These are phyloP conservation scores for Simmondsia chinensis DNA, from an alignment of 148 eudicot genomes.

Conservation along the genomic window DNA sequence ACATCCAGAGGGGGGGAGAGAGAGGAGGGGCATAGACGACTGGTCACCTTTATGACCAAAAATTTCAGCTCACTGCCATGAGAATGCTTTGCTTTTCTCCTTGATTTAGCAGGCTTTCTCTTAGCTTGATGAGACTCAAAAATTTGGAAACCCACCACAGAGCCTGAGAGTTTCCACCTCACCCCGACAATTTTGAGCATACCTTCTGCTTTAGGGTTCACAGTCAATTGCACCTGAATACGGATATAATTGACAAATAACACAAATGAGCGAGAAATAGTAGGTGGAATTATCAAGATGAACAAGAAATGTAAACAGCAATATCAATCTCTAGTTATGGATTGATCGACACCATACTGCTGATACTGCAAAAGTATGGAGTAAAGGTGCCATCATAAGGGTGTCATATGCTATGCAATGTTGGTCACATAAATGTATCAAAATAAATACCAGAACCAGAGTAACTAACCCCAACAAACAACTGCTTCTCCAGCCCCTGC, in stretches of 20 bases:
- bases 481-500: too few species aligned
- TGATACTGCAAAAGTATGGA: too few species aligned
- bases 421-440: too few species aligned
- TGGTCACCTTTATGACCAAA: conserved; percentile 70
- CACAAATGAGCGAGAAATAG: not conserved
- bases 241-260: conserved; percentile 1
- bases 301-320: too few species aligned
- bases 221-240: conserved; percentile 66
- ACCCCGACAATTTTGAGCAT: conserved; percentile 72
- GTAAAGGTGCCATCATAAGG: too few species aligned
- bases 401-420: too few species aligned
- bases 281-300: not conserved
- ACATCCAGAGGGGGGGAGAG: not conserved
- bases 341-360: too few species aligned
- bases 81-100: conserved; percentile 42
- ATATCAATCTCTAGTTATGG: too few species aligned
- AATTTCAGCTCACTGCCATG: conserved; percentile 46
- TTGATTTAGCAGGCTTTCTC: conserved; percentile 41
- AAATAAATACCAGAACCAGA: too few species aligned
- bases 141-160: conserved; percentile 62
- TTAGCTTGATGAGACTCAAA: conserved; percentile 46
- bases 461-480: too few species aligned
- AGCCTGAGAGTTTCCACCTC: conserved; percentile 89
- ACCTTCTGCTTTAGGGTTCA: conserved; percentile 77
- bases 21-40: not conserved